Evolutionary conservation across 2,329 filamentous ascomycete genomes (phyloP).

Genomic region (Neofusicoccum cordaticola): DNA sequence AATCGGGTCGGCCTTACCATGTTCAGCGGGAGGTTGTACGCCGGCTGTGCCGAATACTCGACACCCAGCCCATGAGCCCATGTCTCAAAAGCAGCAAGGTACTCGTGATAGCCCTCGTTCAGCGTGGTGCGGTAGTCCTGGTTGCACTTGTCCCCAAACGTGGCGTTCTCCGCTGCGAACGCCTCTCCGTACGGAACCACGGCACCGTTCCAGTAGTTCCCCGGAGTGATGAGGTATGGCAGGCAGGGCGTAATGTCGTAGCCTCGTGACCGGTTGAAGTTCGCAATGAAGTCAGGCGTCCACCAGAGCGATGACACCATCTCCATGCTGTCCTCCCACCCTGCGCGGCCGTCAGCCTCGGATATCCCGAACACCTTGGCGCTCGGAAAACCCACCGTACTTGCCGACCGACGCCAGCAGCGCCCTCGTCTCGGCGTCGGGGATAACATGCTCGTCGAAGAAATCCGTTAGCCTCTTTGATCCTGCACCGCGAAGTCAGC

Average conservation of each 20-base stretch:
- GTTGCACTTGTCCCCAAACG: conserved; percentile 20
- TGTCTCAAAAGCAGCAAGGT: conserved; percentile 26
- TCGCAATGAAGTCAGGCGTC: conserved; percentile 25
- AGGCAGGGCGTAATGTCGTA: conserved; percentile 32
- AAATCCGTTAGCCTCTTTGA: conserved; percentile 27
- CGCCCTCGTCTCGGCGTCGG: conserved; percentile 19
- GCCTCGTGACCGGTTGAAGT: conserved; percentile 25
- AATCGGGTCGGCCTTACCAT: conserved; percentile 23
- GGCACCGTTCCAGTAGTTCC: conserved; percentile 19
- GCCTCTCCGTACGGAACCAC: conserved; percentile 19
- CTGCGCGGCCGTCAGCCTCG: conserved; percentile 10
- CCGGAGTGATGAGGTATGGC: conserved; percentile 26
- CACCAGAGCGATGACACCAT: conserved; percentile 26
- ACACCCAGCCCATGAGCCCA: conserved; percentile 27
- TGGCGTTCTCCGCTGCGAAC: conserved; percentile 18
- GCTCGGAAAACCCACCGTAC: conserved; percentile 23
- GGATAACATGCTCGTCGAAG: conserved; percentile 32
- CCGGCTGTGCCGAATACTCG: conserved; percentile 31
- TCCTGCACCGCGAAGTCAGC: background rate
- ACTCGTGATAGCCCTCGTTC: conserved; percentile 30
- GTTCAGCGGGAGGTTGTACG: conserved; percentile 36
- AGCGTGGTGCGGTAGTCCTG: conserved; percentile 31
- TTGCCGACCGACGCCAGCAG: conserved; percentile 27
- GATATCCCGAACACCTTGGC: background rate
- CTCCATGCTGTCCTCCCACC: conserved; percentile 36